Evolutionary conservation across 495 filamentous ascomycete genomes (phyloP), one percentile per base, ranked within the genome.

Genomic region (Letharia lupina): DNA sequence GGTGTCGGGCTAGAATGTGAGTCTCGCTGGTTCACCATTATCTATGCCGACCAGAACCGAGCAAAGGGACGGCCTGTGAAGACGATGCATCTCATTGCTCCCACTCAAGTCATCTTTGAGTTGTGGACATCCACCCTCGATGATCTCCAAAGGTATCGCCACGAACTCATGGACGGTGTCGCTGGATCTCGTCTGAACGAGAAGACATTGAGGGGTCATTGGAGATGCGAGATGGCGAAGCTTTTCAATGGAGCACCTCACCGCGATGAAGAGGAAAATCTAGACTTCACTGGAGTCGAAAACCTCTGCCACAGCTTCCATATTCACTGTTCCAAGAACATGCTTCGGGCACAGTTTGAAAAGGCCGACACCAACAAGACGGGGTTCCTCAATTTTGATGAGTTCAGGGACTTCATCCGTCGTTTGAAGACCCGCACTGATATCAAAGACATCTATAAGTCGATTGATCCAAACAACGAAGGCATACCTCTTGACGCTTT

Each of bases 121-220:
- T 78, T 89, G 11, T 97, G 93, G 94, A 90, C 86, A 18, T 83
- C 84, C 18, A 89, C 89, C 10, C 81, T 98, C 10, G 87, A 96
- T 62, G 80, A 85, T 50, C 87, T 96, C 60, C 86, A 86, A 40
- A 88, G 87, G 60, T 90, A 91, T 69, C 87, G 94, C 57, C 88
- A 91, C 63, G 90, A 92, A 60, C 84, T 96, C 65, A 96, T 97
- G 86, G 83, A 90, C 31, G 93, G 89, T 37, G 75, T 98, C 65
- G 88, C 90, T 74, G 86, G 85, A 10, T 88, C 89, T 50, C 75
- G 79, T 44, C 83, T 84, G 65, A 87, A 88, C 72, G 91, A 97
- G 72, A 87, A 87, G 64, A 88, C 88, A 59, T 81, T 96, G 47
- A 85, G 84, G 61, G 83, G 82, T 44, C 89, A 93, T 73, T 98